Conservation (phyloP, 2,329 filamentous ascomycete species). For the Zymoseptoria crescenta region DNA sequence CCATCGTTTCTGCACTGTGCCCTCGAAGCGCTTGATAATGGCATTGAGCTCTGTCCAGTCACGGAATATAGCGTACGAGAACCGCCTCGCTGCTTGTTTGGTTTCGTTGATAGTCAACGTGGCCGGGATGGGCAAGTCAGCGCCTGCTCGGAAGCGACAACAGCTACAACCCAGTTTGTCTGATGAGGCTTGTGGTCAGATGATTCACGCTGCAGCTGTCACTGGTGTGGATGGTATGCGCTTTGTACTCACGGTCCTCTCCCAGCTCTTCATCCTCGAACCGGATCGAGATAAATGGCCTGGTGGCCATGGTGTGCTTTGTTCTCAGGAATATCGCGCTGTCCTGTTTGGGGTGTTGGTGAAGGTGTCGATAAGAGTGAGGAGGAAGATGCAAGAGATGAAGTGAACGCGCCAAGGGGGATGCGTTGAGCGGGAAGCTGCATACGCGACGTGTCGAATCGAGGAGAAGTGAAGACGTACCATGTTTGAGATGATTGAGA, state of each 20-base stretch:
- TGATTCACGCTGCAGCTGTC: no score
- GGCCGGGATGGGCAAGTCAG: slow-evolving; percentile 17
- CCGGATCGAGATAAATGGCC: slow-evolving; percentile 12
- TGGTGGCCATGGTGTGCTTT: slow-evolving; percentile 8
- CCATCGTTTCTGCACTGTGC: slow-evolving; percentile 48
- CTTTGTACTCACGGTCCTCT: slow-evolving; percentile 5
- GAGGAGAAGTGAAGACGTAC: not conserved
- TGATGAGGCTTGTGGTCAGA: not conserved
- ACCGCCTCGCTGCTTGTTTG: slow-evolving; percentile 13
- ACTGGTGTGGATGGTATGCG: no score
- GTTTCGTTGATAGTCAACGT: slow-evolving; percentile 16
- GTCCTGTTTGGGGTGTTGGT: not conserved
- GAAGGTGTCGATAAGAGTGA: not conserved
- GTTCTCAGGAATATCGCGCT: not conserved
- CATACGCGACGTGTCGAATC: not conserved
- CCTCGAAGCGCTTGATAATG: slow-evolving; percentile 46
- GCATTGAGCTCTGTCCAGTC: slow-evolving; percentile 31
- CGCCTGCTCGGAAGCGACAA: not conserved
- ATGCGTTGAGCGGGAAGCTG: not conserved
- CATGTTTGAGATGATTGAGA: no score
- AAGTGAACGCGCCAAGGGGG: not conserved
- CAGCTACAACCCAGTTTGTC: not conserved
- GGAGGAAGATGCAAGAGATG: not conserved
- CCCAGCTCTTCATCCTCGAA: slow-evolving; percentile 18
- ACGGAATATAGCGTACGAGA: slow-evolving; percentile 29